Percentiles rank a stretch among this genome's conserved stretches.
Evolutionary conservation across 306 rosid species (phyloP).

Genomic region (Vachellia pachyceras): DNA sequence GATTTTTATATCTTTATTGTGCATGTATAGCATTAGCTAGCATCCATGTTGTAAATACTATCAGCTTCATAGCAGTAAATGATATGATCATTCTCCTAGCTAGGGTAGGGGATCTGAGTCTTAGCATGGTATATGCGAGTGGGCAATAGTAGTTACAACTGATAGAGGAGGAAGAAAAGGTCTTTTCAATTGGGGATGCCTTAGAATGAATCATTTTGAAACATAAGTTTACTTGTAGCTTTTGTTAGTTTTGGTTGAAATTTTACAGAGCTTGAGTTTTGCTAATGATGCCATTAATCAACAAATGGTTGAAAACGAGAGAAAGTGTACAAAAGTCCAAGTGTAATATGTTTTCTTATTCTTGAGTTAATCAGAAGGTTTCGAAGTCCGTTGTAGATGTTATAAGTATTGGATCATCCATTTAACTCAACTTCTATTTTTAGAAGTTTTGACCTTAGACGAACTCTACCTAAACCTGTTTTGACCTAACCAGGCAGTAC

Average conservation of each 20-base stretch:
- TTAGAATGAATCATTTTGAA: slow-evolving; percentile 44
- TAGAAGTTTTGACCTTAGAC: neutral
- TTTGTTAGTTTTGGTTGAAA: neutral
- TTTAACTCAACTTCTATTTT: no score
- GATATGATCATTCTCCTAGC: slow-evolving; percentile 54
- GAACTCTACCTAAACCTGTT: neutral
- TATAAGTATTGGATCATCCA: no score
- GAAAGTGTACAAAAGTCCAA: neutral
- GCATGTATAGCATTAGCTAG: slow-evolving; percentile 28
- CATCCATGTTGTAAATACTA: slow-evolving; percentile 72
- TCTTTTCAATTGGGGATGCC: slow-evolving; percentile 41
- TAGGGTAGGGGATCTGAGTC: slow-evolving; percentile 62
- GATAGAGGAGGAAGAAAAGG: slow-evolving; percentile 35
- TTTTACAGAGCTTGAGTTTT: neutral
- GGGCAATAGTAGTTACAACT: slow-evolving; percentile 47
- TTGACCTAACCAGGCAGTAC: neutral
- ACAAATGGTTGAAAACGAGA: neutral
- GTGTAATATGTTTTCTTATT: neutral
- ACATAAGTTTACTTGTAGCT: neutral
- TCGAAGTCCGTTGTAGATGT: no score
- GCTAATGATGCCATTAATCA: neutral
- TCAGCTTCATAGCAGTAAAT: slow-evolving; percentile 67
- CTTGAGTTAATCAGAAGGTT: no score
- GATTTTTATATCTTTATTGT: slow-evolving; percentile 38
- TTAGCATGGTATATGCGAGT: slow-evolving; percentile 30